Base-by-base conservation (phyloP, 441 rosid species). In the Bocquillonia castaneifolia region DNA sequence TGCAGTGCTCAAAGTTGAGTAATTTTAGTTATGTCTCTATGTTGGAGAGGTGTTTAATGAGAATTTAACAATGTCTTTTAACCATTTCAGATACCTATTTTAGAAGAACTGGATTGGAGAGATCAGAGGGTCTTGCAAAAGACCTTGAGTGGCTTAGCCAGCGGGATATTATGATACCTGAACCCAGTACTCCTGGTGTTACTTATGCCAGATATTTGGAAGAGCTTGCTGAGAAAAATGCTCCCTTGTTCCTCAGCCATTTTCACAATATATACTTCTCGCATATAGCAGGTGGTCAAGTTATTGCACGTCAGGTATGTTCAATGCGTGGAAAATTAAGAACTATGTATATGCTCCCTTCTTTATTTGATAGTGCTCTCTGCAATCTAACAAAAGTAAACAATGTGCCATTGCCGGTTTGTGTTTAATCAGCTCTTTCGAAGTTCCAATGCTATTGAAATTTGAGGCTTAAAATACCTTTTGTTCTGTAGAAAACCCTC, bases 181-280 rank as follows among this genome's bases (percentile, higher is more conserved):
- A 86, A 47, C 86, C 97, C 15, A 82, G 89, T 81, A 53, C 70
- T 59, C 79, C 81, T 10, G 97, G 98, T 74, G 71, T 83, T 66
- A 64, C 86, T 4, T 93, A 91, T 72, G 85, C 85, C 66, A 67
- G 78, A 64, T 88, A 91, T 67, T 81, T 93, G 81, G 87, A 85
- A 81, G 87, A 83, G 78, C 80, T 85, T 69, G 95, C 95, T 14
- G 82, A 78, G 72, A 79, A 70, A 78, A 91, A 81, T 74, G 88
- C 96, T 54, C 90, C 97, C 2, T 69, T 84, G 79, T 91, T 91
- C 80, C 85, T 93, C 22, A 75, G 85, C 77, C 96, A 93, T 83
- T 89, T 85, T 79, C 91, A 91, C 83, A 93, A 81, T 68, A 85
- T 93, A 66, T 91, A 91, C 75, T 93, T 93, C 74, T 88, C 97